A percentile compares a stretch with the other conserved stretches of the same genome.
Conservation (phyloP, 148 eudicot genomes). For the Hydrangea macrophylla region DNA sequence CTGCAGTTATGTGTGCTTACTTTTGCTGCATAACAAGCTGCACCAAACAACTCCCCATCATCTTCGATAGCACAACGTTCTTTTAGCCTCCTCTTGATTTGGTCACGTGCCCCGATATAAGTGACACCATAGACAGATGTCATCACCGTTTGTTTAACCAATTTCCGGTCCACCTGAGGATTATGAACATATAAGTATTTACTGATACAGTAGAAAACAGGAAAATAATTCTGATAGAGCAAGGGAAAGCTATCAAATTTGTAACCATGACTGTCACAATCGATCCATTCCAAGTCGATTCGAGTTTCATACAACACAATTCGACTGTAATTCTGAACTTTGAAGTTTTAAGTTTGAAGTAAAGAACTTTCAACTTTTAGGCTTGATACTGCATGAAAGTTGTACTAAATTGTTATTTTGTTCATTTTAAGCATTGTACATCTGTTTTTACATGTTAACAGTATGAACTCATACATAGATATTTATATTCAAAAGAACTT, state of each 20-base stretch:
- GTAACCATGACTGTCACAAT: too few relatives aligned
- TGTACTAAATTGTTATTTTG: too few relatives aligned
- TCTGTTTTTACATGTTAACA: too few relatives aligned
- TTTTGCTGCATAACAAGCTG: constrained; percentile 92
- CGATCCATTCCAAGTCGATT: too few relatives aligned
- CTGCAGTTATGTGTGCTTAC: constrained; percentile 35
- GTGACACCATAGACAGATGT: constrained; percentile 99
- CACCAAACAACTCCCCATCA: constrained; percentile 64
- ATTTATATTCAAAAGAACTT: too few relatives aligned
- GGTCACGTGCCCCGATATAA: constrained; percentile 96
- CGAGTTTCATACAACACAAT: too few relatives aligned
- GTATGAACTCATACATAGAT: too few relatives aligned
- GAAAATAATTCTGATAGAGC: neutral
- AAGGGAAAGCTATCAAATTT: neutral
- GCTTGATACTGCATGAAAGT: too few relatives aligned
- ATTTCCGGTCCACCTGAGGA: constrained; percentile 85
- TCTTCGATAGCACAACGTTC: constrained; percentile 76
- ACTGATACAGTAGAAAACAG: neutral
- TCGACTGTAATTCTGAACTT: too few relatives aligned
- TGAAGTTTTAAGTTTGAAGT: too few relatives aligned
- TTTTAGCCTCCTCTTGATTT: constrained; percentile 86
- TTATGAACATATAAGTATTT: neutral
- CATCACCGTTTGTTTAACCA: constrained; percentile 99
- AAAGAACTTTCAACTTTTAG: too few relatives aligned
- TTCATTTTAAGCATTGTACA: too few relatives aligned